These are phyloP conservation scores for Cystobasidium sp. DNA, from an alignment of 1,284 basidiomycete genomes.

Conservation along the genomic window DNA sequence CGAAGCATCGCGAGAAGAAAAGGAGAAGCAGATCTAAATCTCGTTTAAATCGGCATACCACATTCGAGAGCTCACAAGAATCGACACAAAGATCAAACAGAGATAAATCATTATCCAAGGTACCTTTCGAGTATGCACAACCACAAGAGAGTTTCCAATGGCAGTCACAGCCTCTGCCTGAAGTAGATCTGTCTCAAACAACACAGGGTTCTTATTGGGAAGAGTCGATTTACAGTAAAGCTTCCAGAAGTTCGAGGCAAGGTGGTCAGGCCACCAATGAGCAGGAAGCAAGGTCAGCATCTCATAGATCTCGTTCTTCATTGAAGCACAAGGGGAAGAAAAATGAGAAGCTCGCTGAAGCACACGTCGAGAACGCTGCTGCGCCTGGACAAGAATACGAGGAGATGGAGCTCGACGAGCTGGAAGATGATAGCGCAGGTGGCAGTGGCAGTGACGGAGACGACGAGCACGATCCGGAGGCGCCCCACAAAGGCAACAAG, in stretches of 20 bases:
- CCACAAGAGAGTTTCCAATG: background rate
- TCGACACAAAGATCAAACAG: background rate
- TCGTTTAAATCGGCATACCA: background rate
- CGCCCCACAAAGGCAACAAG: background rate
- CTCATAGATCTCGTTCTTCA: background rate
- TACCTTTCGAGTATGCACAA: background rate
- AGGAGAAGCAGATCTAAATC: background rate
- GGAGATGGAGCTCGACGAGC: background rate
- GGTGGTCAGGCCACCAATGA: background rate
- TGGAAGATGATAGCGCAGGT: background rate
- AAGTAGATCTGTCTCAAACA: constrained; percentile 1
- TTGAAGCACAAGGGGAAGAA: background rate
- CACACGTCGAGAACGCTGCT: background rate
- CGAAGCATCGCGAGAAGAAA: too few species aligned
- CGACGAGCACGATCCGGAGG: background rate
- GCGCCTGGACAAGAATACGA: background rate
- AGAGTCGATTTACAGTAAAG: background rate
- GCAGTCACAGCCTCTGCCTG: background rate
- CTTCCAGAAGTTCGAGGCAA: background rate
- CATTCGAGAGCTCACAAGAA: background rate
- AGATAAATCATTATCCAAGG: background rate
- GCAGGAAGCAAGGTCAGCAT: background rate
- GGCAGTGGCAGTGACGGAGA: constrained; percentile 2
- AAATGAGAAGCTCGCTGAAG: background rate
- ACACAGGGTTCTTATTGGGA: background rate